Evolutionary conservation across 305 asterid genomes (phyloP).

Genomic region (Fraxinus greggii): DNA sequence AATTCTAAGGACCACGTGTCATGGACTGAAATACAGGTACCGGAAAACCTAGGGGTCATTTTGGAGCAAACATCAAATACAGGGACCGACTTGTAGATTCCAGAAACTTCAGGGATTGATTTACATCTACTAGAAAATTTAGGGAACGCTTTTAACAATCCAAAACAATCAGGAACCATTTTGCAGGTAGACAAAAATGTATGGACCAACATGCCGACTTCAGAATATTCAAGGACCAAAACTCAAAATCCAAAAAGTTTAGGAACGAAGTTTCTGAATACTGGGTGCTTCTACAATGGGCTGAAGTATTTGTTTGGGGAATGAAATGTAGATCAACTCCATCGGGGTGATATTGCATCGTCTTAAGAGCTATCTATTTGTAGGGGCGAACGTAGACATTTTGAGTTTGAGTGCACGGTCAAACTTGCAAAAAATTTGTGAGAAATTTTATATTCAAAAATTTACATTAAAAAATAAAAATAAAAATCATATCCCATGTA

Average conservation of each 20-base stretch:
- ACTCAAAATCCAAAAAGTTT: background rate
- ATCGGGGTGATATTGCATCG: background rate
- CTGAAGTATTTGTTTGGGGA: background rate
- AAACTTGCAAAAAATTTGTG: background rate
- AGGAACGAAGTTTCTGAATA: background rate
- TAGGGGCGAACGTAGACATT: too few relatives aligned
- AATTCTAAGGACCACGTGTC: too few relatives aligned
- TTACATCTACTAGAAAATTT: background rate
- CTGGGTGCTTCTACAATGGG: background rate
- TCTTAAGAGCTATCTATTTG: background rate
- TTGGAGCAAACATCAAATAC: background rate
- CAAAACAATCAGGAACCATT: background rate
- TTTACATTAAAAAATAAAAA: too few relatives aligned
- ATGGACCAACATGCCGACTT: background rate
- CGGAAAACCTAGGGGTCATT: background rate
- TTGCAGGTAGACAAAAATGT: background rate
- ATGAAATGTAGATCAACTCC: background rate
- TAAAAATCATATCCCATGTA: too few relatives aligned
- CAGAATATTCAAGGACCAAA: background rate
- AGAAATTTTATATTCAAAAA: too few relatives aligned
- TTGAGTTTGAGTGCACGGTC: too few relatives aligned
- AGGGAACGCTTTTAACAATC: background rate
- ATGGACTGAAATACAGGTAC: too few relatives aligned
- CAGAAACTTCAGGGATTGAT: background rate
- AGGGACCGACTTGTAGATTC: background rate